These are phyloP conservation scores for Lupinus albus DNA, from an alignment of 306 rosid genomes.

Conservation along the genomic window DNA sequence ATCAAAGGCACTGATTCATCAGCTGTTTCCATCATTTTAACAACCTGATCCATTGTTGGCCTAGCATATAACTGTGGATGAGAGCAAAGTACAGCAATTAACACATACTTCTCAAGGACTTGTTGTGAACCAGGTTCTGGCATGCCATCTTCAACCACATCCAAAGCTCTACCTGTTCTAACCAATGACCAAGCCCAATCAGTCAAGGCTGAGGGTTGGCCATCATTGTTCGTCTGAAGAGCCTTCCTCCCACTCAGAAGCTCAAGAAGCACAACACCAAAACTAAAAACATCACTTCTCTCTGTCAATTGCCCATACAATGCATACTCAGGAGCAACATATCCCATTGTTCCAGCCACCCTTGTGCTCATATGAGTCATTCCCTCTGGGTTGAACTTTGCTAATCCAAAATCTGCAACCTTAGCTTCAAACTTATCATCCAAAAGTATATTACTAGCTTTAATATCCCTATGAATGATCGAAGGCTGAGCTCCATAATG, in stretches of 20 bases:
- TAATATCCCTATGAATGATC: constrained; percentile 88
- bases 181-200: constrained; percentile 98
- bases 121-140: constrained; percentile 59
- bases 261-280: constrained; percentile 90
- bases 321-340: constrained; percentile 96
- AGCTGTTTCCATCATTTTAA: constrained; percentile 91
- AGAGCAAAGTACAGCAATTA: constrained; percentile 84
- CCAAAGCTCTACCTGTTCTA: constrained; percentile 60
- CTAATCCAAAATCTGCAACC: constrained; percentile 92
- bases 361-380: constrained; percentile 95
- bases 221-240: constrained; percentile 55
- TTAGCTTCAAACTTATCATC: constrained; percentile 85
- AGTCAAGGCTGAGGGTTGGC: constrained; percentile 64
- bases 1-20: constrained; percentile 70
- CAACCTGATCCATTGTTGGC: constrained; percentile 97
- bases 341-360: constrained; percentile 97
- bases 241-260: constrained; percentile 93
- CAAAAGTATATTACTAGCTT: constrained; percentile 84
- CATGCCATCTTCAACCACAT: constrained; percentile 77
- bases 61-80: constrained; percentile 94
- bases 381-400: constrained; percentile 89
- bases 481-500: constrained; percentile 92
- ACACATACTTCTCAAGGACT: constrained; percentile 79
- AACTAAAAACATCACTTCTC: constrained; percentile 91
- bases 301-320: constrained; percentile 91